Base-by-base conservation (phyloP, 805 yeast genomes). In the Nakazawaea wickerhamii region DNA sequence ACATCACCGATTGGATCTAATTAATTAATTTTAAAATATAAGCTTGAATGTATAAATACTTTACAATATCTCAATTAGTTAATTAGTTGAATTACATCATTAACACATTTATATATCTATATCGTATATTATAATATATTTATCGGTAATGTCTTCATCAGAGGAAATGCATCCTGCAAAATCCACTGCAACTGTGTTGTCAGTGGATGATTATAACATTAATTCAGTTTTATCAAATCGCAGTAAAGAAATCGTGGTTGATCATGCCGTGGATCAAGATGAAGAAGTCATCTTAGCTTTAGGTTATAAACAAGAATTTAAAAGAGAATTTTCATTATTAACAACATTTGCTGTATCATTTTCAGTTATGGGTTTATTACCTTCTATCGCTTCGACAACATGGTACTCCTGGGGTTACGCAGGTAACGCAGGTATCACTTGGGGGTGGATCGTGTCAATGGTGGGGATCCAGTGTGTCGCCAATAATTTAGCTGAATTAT, bases 301-400 rank as follows among this genome's bases (percentile, higher is more conserved):
- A 52, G 84, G 84, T 25, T 79, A 77, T 58, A 75, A 76, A 56
- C 82, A 74, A 52, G 86, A 81, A 54, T 73, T 81, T 50, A 73
- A 75, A 50, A 71, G 87, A 53, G 82, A 74, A 41, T 80, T 81
- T 51, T 67, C 75, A 9, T 55, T 79, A 36, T 64, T 73, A 59
- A 67, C 82, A 13, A 69, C 79, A 1, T 78, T 78, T 51, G 73
- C 77, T n/a, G 83, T 80, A 21, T 73, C 82, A 5, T 81, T 81
- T 54, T 74, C 83, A 0, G 81, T 80, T 30, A 62, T 81, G 44
- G 82, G 84, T 8, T 68, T 81, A 42, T 69, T 82, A 57, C 81
- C 84, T 13, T 81, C 86, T 2, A 68, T 81, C 38, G 81, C 84
- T 3, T 75, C 85, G 5, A 71, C 82, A n/a, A 64, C 81, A 44